Conservation (phyloP, 163 green algal species). For the Chlamydomonas reinhardtii region DNA sequence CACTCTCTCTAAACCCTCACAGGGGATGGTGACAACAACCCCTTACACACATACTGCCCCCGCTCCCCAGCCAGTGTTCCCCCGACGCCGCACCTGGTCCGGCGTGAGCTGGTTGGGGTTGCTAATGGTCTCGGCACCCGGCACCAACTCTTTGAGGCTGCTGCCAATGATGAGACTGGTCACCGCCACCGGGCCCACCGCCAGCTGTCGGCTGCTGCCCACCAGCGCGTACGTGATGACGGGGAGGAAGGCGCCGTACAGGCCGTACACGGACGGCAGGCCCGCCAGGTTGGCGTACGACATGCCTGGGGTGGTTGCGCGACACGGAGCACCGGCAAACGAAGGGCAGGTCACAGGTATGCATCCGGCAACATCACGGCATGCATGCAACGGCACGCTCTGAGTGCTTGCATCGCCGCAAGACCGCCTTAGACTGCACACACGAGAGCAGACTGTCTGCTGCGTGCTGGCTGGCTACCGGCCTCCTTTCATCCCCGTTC, state of each 20-base stretch:
- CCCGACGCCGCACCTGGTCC: background rate
- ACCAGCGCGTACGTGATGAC: conserved; percentile 79
- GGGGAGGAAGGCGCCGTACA: conserved; percentile 70
- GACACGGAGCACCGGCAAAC: no score
- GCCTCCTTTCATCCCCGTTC: no score
- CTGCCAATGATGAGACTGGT: conserved; percentile 76
- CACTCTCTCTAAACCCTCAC: no score
- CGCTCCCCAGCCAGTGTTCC: background rate
- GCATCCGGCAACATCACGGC: no score
- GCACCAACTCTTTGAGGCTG: conserved; percentile 64
- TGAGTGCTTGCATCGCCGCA: no score
- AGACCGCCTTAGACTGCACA: no score
- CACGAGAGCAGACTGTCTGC: no score
- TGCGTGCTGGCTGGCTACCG: no score
- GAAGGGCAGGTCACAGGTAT: no score
- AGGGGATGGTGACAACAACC: no score
- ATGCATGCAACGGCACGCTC: no score
- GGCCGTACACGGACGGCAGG: conserved; percentile 58
- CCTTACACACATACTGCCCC: no score
- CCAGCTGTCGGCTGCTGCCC: conserved; percentile 78
- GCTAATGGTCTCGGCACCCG: conserved; percentile 10
- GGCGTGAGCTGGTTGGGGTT: conserved; percentile 28
- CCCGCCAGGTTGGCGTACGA: conserved; percentile 60
- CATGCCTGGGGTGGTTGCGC: conserved; percentile 36
- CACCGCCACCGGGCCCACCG: conserved; percentile 86